Evolutionary conservation across 2,329 filamentous ascomycete species (phyloP).

Genomic region (Tolypocladium ophioglossoides): DNA sequence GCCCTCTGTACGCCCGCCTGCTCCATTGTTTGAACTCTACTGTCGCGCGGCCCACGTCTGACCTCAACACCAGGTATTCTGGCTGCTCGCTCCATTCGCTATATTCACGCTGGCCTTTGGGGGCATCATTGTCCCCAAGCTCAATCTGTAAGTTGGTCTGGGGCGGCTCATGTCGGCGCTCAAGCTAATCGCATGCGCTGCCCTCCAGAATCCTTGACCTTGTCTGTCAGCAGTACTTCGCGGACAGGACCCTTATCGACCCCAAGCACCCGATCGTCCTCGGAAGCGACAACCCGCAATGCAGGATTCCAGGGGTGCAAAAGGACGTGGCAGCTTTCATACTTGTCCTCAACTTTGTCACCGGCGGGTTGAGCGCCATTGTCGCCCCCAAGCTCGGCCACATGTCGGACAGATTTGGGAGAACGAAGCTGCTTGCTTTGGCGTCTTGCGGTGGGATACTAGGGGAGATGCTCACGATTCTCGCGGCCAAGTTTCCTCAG

Average conservation of each 20-base stretch:
- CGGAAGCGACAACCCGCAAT: constrained; percentile 66
- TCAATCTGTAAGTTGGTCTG: constrained; percentile 53
- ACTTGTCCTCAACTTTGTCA: constrained; percentile 62
- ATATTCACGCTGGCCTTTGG: constrained; percentile 81
- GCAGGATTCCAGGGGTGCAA: constrained; percentile 69
- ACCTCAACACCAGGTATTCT: constrained; percentile 52
- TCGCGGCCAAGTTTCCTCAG: constrained; percentile 67
- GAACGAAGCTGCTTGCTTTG: constrained; percentile 62
- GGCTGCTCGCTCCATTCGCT: constrained; percentile 71
- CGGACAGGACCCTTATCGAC: constrained; percentile 49
- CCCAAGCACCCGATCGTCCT: constrained; percentile 51
- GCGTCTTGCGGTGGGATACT: constrained; percentile 65
- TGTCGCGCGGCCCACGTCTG: constrained; percentile 6
- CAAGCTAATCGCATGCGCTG: not conserved
- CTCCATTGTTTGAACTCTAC: not conserved
- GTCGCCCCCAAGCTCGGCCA: constrained; percentile 74
- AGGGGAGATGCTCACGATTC: constrained; percentile 65
- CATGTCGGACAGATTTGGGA: constrained; percentile 77
- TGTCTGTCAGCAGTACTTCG: constrained; percentile 74
- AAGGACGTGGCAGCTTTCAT: constrained; percentile 67
- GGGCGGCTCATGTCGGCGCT: not conserved
- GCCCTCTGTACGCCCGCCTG: constrained; percentile 44
- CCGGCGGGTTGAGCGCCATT: constrained; percentile 69
- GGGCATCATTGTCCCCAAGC: constrained; percentile 72
- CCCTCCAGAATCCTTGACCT: constrained; percentile 57